Base-by-base conservation (phyloP, 2,329 filamentous ascomycete species). In the Fusarium verticillioides region DNA sequence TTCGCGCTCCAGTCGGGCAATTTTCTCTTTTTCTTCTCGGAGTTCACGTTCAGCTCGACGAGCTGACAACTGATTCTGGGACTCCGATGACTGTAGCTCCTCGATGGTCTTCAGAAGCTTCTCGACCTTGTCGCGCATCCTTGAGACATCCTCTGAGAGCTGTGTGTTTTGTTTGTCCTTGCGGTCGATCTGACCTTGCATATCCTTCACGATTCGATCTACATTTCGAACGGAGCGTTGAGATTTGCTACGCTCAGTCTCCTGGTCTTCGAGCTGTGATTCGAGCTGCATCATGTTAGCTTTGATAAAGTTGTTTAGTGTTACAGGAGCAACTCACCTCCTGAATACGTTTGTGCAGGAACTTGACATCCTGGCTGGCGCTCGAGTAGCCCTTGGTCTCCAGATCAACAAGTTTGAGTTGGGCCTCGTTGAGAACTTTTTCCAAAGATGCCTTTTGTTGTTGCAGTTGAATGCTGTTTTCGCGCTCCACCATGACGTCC, bases 341-440 rank as follows among this genome's bases (percentile, higher is more conserved):
- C 85, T 98, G 95, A 74, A 99, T 94, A 57, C 96, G 91, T 79
- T 95, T 96, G 83, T 98, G 94, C 78, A 98, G 84, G 85, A 98
- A 98, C 79, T 96, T 93, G 75, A 98, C 94, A 83, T 98, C 96
- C 78, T 97, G 94, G 81, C 95, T 97, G 30, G 94, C 94, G 74
- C 92, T 97, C 26, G 95, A 96, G 84, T 97, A 98, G 60, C 95
- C 95, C 86, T 98, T 98, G 47, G 96, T 98, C 85, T 99, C 96
- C 13, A 98, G 87, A 80, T 98, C 96, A 59, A 99, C 92, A 63
- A 97, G 90, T 79, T 91, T 91, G 60, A 98, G 89, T 82, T 98
- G 96, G 32, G 96, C 87, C 81, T 99, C 96, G 81, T 95, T 97
- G 57, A 97, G 86, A 61, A 89, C 90, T 86, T 97, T 98, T 85